phyloP scores from a whole-genome alignment of 495 filamentous ascomycete genomes.

The Wilcoxina mikolae region DNA sequence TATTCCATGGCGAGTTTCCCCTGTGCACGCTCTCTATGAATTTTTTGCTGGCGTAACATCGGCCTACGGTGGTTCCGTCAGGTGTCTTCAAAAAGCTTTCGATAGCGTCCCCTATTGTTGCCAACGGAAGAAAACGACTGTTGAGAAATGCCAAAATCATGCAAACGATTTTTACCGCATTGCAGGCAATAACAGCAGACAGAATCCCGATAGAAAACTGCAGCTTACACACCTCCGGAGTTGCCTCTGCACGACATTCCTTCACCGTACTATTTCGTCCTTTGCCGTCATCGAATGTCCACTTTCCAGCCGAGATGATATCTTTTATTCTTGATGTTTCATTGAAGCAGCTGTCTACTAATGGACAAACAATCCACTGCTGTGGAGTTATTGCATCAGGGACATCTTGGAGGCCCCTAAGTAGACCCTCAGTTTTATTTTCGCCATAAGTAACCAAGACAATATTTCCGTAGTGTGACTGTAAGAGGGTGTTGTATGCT shows the following conservation, averaged over 20 bases:
- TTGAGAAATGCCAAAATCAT: constrained; percentile 28
- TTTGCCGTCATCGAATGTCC: constrained; percentile 12
- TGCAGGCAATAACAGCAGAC: constrained; percentile 31
- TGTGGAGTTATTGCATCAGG: too few relatives aligned
- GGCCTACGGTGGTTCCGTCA: constrained; percentile 30
- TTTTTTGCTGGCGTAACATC: constrained; percentile 24
- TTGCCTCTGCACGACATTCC: constrained; percentile 33
- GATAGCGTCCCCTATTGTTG: constrained; percentile 41
- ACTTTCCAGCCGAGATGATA: constrained; percentile 12
- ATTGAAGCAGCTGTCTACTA: too few relatives aligned
- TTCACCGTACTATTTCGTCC: constrained; percentile 18
- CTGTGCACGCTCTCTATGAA: neutral
- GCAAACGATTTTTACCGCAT: constrained; percentile 31
- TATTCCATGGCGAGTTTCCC: neutral
- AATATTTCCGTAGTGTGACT: too few relatives aligned
- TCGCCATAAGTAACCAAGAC: too few relatives aligned
- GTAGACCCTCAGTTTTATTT: too few relatives aligned
- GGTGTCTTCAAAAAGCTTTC: constrained; percentile 34
- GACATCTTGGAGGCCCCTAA: too few relatives aligned
- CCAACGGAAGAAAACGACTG: constrained; percentile 23
- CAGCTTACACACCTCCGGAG: constrained; percentile 32
- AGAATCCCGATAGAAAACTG: constrained; percentile 33
- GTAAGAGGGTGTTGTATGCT: too few relatives aligned
- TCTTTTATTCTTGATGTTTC: constrained; percentile 4
- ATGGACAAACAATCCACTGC: too few relatives aligned